Evolutionary conservation across 192 early-diverging fungal species (phyloP), one percentile per base, ranked within the genome.

Genomic region (Gaertneriomyces semiglobifer): DNA sequence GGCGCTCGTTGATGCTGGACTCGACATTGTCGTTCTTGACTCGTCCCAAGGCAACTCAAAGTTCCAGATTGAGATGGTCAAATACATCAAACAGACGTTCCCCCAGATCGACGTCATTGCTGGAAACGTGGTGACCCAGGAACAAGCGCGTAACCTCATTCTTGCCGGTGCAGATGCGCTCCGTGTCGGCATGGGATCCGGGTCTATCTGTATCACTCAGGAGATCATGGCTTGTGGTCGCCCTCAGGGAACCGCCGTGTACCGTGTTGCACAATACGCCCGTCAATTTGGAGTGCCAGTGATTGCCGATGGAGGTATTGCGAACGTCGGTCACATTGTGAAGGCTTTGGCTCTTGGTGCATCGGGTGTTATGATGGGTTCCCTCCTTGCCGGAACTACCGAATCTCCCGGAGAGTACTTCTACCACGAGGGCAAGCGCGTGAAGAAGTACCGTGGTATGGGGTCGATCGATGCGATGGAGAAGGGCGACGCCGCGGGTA

Each of bases 391-490:
- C 42, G 96, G 96, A 39, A 95, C 93, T 16, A 82, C 88, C 51
- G 96, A 98, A 77, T 88, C 93, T 20, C 96, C 96, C 42, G 96
- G 96, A 52, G 94, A 95, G 62, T 98, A 95, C 89, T 98, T 93
- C 72, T 98, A 94, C 87, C 87, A 93, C 71, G 93, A 98, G 48
- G 96, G 96, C 62, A 88, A 96, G 81, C 88, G 94, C 48, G 77
- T 98, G 69, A 98, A 98, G 81, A 92, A 92, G 81, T 98, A 98
- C 88, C 93, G 96, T 66, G 96, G 96, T 60, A 98, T 98, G 96
- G 96, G 96, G 9, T 92, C 92, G 10, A 81, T 98, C 44, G 96
- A 98, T 74, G 96, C 96, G 44, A 98, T 98, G 96, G 87, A 90
- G 70, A 85, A 81, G 73, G 84, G 80, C 12, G 86, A 86, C 56